Percentiles rank a stretch among this genome's conserved stretches.
Conservation (phyloP, 148 eudicot species). For the Fallopia convolvulus region DNA sequence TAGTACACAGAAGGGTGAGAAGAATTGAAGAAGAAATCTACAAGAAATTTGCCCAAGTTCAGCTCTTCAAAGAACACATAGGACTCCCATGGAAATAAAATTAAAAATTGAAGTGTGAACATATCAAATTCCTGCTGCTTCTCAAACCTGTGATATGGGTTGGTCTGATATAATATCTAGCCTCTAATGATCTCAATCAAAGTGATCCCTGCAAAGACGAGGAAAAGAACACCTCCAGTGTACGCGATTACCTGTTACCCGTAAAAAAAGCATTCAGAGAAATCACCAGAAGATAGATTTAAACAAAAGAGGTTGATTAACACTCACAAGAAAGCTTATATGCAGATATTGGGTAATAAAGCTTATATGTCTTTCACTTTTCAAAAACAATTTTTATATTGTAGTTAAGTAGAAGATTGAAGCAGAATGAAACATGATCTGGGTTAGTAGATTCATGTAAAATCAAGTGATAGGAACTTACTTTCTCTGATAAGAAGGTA, state of each 20-base stretch:
- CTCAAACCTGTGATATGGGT: background rate
- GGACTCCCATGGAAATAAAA: background rate
- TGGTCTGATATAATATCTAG: slow-evolving; percentile 11
- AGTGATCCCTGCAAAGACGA: slow-evolving; percentile 74
- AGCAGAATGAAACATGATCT: background rate
- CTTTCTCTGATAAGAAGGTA: slow-evolving; percentile 88
- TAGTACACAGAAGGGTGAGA: background rate
- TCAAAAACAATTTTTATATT: background rate
- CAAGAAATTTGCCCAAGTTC: background rate
- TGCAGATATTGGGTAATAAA: no score
- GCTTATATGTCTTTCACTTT: background rate
- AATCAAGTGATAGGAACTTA: slow-evolving; percentile 17
- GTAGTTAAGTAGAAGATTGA: background rate
- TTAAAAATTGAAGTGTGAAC: background rate
- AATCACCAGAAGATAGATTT: background rate
- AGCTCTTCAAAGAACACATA: background rate
- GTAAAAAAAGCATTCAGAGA: background rate
- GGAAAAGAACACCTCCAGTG: slow-evolving; percentile 78
- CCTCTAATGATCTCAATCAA: slow-evolving; percentile 55
- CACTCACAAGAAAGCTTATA: background rate
- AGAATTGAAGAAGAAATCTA: background rate
- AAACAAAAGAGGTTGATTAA: background rate
- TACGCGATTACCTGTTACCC: slow-evolving; percentile 62
- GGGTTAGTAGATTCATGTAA: background rate
- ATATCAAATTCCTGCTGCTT: background rate